Base-by-base conservation (phyloP, 2,329 filamentous ascomycete species). In the Pezicula rhizophila region DNA sequence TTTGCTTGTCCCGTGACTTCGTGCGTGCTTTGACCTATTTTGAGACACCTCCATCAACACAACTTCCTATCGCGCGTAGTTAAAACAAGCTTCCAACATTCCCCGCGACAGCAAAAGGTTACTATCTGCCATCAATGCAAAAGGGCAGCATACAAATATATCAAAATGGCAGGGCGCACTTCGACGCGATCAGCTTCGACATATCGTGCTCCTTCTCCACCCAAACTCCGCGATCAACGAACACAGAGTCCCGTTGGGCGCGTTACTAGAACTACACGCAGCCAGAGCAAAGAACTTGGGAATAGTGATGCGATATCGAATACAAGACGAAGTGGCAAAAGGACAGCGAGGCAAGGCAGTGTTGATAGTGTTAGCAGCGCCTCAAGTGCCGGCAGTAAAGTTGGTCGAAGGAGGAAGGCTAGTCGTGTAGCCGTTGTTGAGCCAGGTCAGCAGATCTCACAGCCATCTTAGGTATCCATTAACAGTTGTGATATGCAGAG, bases 241-340 rank as follows among this genome's bases (percentile, higher is more conserved):
- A 52, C 57, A 39, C 52, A 47, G 50, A 60, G 50, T 42, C 56
- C 58, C 8, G 31, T 46, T 11, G 43, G 45, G 33, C 57, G 51
- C 15, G 45, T 37, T 26, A 61, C 55, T 5, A 54, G 68, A 43
- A 54, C 63, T 18, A 68, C 68, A 6, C 61, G 69, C 46, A 71
- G 68, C 46, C 63, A 61, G 46, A 71, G 68, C 54, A 62, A 63
- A 17, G 65, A 70, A 35, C 50, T 62, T 8, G 64, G 52, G n/a
- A 51, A 53, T 5, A 47, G 31, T 33, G 42, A 55, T 48, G 39
- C 45, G 14, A 42, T 31, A 10, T 25, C n/a, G 12, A 54, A 15
- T 8, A 50, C 45, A 23, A 46, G 20, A 23, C 35, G 45, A 28
- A 20, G 25, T 28, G 35, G 23, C 14, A 53, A 40, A 11, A 50